Evolutionary conservation across 1,284 basidiomycete species (phyloP).

Genomic region (Cerrena zonata): DNA sequence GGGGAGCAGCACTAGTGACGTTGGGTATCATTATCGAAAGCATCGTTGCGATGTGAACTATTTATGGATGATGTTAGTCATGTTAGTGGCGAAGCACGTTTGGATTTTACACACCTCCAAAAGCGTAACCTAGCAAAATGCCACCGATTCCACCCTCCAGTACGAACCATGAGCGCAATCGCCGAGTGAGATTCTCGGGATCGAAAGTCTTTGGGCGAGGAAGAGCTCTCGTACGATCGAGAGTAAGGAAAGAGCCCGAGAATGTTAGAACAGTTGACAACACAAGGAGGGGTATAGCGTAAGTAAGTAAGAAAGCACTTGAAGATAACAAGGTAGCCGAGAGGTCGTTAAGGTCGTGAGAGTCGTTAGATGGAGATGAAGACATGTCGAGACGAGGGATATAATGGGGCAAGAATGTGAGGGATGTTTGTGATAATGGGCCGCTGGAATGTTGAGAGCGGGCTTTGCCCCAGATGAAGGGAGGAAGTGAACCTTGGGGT

Average conservation of each 20-base stretch:
- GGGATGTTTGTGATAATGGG: too few species aligned
- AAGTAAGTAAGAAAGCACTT: conserved; percentile 36
- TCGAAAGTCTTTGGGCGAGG: conserved; percentile 25
- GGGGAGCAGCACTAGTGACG: conserved; percentile 37
- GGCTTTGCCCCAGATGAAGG: background rate
- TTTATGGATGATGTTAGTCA: background rate
- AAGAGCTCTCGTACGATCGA: conserved; percentile 62
- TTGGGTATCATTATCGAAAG: conserved; percentile 53
- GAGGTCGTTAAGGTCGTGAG: conserved; percentile 16
- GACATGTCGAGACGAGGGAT: background rate
- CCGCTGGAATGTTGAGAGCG: too few species aligned
- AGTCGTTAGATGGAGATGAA: background rate
- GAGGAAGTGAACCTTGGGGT: background rate
- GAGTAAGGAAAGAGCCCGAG: conserved; percentile 59
- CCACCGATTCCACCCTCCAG: conserved; percentile 63
- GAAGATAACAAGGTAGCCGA: conserved; percentile 21
- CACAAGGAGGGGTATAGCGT: conserved; percentile 49
- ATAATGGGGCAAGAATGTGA: too few species aligned
- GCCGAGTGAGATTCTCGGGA: background rate
- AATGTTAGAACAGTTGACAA: conserved; percentile 51
- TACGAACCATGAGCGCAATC: conserved; percentile 23
- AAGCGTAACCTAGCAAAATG: conserved; percentile 48
- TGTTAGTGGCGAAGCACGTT: background rate
- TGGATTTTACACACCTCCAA: conserved; percentile 43
- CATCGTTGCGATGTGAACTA: conserved; percentile 58